These are phyloP conservation scores for Pachyrhizus erosus DNA, from an alignment of 306 rosid genomes.

Conservation along the genomic window DNA sequence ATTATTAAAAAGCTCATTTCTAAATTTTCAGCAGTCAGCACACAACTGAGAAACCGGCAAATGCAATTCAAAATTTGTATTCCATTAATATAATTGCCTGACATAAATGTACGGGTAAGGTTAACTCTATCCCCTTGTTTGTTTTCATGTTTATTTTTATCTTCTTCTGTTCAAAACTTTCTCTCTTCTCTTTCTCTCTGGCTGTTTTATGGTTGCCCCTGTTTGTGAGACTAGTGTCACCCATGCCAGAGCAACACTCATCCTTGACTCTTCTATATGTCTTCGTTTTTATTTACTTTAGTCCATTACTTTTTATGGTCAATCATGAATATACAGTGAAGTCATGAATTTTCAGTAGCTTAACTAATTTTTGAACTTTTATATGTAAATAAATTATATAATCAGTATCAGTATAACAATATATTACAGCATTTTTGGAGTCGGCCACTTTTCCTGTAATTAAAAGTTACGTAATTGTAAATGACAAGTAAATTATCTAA, in stretches of 20 bases:
- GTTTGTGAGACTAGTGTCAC: background rate
- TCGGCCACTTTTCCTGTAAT: too few relatives aligned
- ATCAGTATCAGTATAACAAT: background rate
- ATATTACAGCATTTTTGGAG: background rate
- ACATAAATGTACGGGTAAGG: background rate
- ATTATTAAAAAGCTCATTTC: too few relatives aligned
- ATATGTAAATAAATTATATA: background rate
- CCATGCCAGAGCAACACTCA: too few relatives aligned
- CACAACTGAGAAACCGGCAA: too few relatives aligned
- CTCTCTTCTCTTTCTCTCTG: background rate
- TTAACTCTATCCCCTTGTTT: background rate
- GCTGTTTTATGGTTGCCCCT: background rate
- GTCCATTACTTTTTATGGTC: background rate
- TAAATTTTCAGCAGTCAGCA: too few relatives aligned
- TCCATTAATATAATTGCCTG: too few relatives aligned
- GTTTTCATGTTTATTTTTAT: background rate
- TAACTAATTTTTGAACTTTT: background rate
- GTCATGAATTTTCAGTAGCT: background rate
- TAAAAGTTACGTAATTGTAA: too few relatives aligned
- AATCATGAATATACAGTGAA: background rate
- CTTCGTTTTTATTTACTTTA: too few relatives aligned
- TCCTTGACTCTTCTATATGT: too few relatives aligned
- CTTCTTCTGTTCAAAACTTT: background rate
- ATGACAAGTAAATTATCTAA: background rate
- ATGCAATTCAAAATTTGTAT: too few relatives aligned